Evolutionary conservation across 768 basidiomycete genomes (phyloP).

Genomic region (Flagelloscypha sp.): DNA sequence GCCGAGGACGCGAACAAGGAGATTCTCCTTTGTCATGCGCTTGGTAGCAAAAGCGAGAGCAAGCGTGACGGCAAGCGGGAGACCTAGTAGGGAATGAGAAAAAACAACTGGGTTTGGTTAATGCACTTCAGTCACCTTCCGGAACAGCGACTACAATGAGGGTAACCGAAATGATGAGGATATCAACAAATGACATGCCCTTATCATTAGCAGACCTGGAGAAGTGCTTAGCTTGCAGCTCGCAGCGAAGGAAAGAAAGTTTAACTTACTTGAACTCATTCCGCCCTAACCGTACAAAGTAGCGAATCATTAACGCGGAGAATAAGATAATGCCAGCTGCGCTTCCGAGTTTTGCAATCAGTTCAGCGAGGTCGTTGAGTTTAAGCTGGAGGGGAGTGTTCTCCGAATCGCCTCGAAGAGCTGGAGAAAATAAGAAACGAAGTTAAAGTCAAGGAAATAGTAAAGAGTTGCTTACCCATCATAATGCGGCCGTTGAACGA

Average conservation of each 20-base stretch:
- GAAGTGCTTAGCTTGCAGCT: constrained; percentile 2
- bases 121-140: constrained; percentile 42
- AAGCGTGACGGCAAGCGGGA: constrained; percentile 92
- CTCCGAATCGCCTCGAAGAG: constrained; percentile 78
- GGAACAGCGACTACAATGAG: constrained; percentile 83
- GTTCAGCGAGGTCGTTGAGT: constrained; percentile 86
- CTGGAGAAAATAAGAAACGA: constrained; percentile 28
- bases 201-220: constrained; percentile 69
- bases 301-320: constrained; percentile 80
- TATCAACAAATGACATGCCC: constrained; percentile 85
- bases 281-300: constrained; percentile 80
- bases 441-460: constrained; percentile 2
- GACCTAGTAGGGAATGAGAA: constrained; percentile 35
- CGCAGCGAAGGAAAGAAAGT: constrained; percentile 9
- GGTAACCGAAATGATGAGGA: constrained; percentile 91
- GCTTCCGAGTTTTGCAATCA: constrained; percentile 89
- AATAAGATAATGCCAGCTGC: constrained; percentile 79
- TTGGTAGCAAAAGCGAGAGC: constrained; percentile 96
- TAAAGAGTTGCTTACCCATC: constrained; percentile 65
- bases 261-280: constrained; percentile 49
- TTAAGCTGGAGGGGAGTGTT: constrained; percentile 92
- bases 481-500: constrained; percentile 96
- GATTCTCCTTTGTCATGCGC: constrained; percentile 93
- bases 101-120: constrained; percentile 4
- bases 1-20: constrained; percentile 90